These are phyloP conservation scores for Solanum corneliomulleri DNA, from an alignment of 257 asterid genomes.

Conservation along the genomic window DNA sequence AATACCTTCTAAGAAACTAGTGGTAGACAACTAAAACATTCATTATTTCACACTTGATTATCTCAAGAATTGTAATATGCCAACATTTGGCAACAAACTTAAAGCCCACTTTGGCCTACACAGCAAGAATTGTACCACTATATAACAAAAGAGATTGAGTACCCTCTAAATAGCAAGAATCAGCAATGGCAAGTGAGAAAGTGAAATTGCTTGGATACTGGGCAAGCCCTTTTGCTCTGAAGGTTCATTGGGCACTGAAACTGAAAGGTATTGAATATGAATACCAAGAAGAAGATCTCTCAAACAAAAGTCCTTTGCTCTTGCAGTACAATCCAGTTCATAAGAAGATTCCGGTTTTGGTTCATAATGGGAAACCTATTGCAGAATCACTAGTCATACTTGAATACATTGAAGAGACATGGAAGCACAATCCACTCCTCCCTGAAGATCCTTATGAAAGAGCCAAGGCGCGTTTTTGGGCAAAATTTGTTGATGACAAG, in stretches of 20 bases:
- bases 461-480: slow-evolving; percentile 2
- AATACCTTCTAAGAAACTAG: background rate
- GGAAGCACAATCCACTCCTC: slow-evolving; percentile 17
- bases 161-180: background rate
- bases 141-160: background rate
- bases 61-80: background rate
- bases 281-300: slow-evolving; percentile 25
- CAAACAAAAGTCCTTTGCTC: slow-evolving; percentile 12
- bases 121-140: background rate
- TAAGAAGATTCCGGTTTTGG: slow-evolving; percentile 15
- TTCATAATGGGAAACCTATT: slow-evolving; percentile 13
- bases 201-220: slow-evolving; percentile 13
- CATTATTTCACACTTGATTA: background rate
- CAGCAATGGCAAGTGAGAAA: slow-evolving; percentile 9
- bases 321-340: slow-evolving; percentile 15
- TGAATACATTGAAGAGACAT: slow-evolving; percentile 17
- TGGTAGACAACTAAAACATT: background rate
- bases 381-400: slow-evolving; percentile 15
- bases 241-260: slow-evolving; percentile 17
- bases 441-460: slow-evolving; percentile 19
- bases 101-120: background rate
- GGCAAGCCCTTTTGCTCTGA: slow-evolving; percentile 22
- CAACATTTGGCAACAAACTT: background rate
- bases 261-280: slow-evolving; percentile 20
- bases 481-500: background rate